Conservation (phyloP, 2,329 filamentous ascomycete species). For the Penicillium aurantiogriseum region DNA sequence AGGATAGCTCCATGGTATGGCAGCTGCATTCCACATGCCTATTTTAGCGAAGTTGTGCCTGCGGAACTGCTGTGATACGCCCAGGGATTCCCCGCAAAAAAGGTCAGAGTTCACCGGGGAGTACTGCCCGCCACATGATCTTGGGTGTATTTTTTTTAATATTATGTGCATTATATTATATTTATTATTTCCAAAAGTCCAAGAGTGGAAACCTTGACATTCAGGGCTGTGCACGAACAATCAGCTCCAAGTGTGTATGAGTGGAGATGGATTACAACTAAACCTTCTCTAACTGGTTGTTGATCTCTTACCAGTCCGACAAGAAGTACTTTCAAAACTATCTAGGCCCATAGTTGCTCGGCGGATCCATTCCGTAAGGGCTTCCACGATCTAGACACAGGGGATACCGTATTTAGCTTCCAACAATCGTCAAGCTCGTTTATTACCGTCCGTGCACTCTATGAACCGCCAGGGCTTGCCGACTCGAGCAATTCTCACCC, state of each 20-base stretch:
- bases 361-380: constrained; percentile 5
- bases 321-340: constrained; percentile 14
- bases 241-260: constrained; percentile 8
- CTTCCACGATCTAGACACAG: constrained; percentile 22
- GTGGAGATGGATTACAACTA: constrained; percentile 5
- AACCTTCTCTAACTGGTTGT: constrained; percentile 4
- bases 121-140: constrained; percentile 24
- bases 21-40: constrained; percentile 25
- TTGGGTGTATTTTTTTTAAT: neutral
- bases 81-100: constrained; percentile 29
- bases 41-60: constrained; percentile 13
- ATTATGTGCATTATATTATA: neutral
- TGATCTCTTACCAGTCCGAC: constrained; percentile 6
- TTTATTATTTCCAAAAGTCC: neutral
- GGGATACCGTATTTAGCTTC: constrained; percentile 13
- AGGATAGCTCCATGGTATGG: constrained; percentile 10
- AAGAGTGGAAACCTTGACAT: neutral
- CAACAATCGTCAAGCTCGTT: constrained; percentile 18
- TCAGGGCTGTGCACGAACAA: constrained; percentile 12
- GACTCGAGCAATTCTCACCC: constrained; percentile 15
- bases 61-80: constrained; percentile 26
- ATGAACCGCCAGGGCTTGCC: constrained; percentile 14
- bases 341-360: constrained; percentile 2
- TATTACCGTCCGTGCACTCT: constrained; percentile 19
- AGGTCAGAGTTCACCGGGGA: constrained; percentile 14